A percentile compares a stretch with the other conserved stretches of the same genome.
Evolutionary conservation across 2,329 filamentous ascomycete genomes (phyloP).

Genomic region (Aspergillus sp.): DNA sequence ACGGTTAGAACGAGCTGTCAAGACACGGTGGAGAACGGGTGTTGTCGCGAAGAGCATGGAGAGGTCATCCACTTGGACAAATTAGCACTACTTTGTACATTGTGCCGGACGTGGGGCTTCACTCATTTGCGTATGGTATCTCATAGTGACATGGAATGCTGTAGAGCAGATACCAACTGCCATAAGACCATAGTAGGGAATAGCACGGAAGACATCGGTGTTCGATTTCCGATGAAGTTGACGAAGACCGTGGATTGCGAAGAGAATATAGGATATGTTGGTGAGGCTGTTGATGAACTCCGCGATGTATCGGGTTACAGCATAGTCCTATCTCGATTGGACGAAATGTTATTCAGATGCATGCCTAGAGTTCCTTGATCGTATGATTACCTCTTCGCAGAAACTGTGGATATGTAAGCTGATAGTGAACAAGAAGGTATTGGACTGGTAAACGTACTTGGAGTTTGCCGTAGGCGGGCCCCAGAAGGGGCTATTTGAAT

Average conservation of each 20-base stretch:
- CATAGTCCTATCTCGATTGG: conserved; percentile 22
- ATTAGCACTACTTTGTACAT: neutral
- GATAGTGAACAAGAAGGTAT: neutral
- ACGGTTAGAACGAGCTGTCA: conserved; percentile 15
- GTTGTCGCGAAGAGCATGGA: conserved; percentile 24
- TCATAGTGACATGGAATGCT: conserved; percentile 26
- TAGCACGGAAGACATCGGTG: conserved; percentile 1
- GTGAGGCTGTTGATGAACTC: conserved; percentile 32
- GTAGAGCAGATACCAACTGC: conserved; percentile 26
- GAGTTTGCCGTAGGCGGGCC: neutral
- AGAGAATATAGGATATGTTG: conserved; percentile 28
- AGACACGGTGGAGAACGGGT: conserved; percentile 20
- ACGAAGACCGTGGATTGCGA: conserved; percentile 19
- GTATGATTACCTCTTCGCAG: conserved; percentile 6
- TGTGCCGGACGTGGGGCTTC: neutral
- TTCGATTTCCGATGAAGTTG: conserved; percentile 8
- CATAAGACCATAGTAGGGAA: conserved; percentile 21
- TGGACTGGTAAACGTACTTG: neutral
- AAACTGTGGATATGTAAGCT: conserved; percentile 1
- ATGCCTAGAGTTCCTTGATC: rapidly evolving
- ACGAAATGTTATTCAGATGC: neutral
- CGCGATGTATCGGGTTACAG: conserved; percentile 23
- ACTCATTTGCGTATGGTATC: conserved; percentile 32
- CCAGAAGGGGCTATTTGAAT: neutral
- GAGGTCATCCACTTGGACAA: conserved; percentile 21